Conservation (phyloP, 768 basidiomycete genomes). For the Rhodotorula babjevae region DNA sequence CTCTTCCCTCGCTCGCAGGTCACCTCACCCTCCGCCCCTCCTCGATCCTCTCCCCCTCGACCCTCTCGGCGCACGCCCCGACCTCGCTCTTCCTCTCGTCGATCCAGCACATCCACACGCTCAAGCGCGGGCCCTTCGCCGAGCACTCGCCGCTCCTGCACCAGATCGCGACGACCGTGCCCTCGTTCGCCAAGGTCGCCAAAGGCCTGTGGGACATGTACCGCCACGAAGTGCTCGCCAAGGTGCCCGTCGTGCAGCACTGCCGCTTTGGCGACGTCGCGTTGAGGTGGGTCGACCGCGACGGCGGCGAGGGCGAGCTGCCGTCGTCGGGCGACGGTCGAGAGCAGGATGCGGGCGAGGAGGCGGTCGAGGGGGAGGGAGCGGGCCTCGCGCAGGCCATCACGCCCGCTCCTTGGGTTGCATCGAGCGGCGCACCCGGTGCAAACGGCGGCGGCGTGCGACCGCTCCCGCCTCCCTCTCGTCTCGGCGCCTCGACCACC, state of each 20-base stretch:
- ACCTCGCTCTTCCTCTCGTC: constrained; percentile 73
- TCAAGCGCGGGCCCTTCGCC: constrained; percentile 49
- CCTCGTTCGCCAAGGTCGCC: constrained; percentile 23
- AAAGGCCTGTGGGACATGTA: constrained; percentile 86
- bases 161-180: constrained; percentile 68
- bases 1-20: constrained; percentile 27
- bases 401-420: constrained; percentile 13
- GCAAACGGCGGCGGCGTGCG: background rate
- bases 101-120: constrained; percentile 68
- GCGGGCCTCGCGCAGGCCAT: background rate
- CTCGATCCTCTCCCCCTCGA: constrained; percentile 54
- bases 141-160: constrained; percentile 62
- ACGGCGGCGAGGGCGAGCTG: background rate
- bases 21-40: constrained; percentile 33
- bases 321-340: constrained; percentile 22
- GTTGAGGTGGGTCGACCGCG: constrained; percentile 46
- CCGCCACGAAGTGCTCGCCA: constrained; percentile 86
- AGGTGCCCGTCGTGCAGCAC: constrained; percentile 93
- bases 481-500: background rate
- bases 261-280: constrained; percentile 72
- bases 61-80: constrained; percentile 50
- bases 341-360: constrained; percentile 3
- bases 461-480: background rate
- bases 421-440: background rate
- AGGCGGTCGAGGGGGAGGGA: background rate